Base-by-base conservation (phyloP, 2,329 filamentous ascomycete species). In the Talaromyces sp. region DNA sequence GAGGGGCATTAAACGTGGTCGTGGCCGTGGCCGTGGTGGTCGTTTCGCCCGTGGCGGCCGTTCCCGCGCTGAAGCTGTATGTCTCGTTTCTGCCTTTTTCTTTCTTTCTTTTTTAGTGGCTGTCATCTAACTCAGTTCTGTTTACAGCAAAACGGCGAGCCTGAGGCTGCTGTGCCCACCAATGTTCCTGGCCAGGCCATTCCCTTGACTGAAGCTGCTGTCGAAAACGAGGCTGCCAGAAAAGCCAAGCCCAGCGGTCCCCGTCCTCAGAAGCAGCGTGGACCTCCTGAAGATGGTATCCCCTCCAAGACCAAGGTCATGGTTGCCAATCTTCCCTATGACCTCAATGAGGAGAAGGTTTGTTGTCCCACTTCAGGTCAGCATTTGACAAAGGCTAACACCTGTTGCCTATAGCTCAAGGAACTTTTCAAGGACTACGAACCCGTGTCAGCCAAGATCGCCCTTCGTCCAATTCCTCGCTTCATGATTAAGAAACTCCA, bases 401-500 rank as follows among this genome's bases (percentile, higher is more conserved):
- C 28, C n/a, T 43, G 57, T 19, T 22, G 36, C 51, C 8, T 63
- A 69, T 63, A 97, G 94, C 91, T 99, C 73, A 92, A 97, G 81
- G 93, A 99, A 77, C 89, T 99, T 71, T 99, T 99, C 80, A 83
- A 85, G 71, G 89, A 86, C 63, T 99, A 97, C 81, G 84, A 91
- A 73, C 94, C 94, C 62, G 88, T 88, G 67, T 95, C 91, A 64
- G 93, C 94, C 77, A 99, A 97, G 86, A 97, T 99, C 72, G 94
- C 94, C 66, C 90, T 99, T 68, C 93, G 94, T 70, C 94, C 94
- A 54, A 99, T 99, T 67, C 94, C 94, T 67, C 92, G 93, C 70
- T 99, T 97, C 83, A 99, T 99, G 94, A 94, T 99, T 80, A 97
- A 97, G 88, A 99, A 99, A 85, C 90, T 99, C 63, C 92, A 96